These are phyloP conservation scores for Aspergillus novofumigatus DNA, from an alignment of 2,329 filamentous ascomycete species.

Conservation along the genomic window DNA sequence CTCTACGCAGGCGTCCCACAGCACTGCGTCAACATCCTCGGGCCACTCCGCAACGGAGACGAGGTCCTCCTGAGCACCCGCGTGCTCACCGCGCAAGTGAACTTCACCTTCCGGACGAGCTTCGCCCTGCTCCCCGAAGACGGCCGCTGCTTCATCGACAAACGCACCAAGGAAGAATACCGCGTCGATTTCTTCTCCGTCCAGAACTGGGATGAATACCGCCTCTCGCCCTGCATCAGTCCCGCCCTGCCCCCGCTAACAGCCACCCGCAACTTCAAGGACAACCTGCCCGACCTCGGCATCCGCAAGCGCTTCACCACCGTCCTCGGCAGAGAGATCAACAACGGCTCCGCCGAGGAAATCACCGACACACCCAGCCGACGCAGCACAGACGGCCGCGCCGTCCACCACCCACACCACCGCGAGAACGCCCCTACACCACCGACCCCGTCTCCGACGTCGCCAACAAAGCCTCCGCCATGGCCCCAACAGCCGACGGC, in stretches of 20 bases:
- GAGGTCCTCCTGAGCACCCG: constrained; percentile 85
- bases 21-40: constrained; percentile 85
- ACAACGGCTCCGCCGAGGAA: constrained; percentile 10
- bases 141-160: constrained; percentile 83
- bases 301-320: constrained; percentile 37
- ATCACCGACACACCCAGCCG: constrained; percentile 2
- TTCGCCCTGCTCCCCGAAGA: constrained; percentile 82
- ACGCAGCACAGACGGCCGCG: constrained; percentile 1
- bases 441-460: constrained; percentile 4
- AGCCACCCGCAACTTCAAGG: constrained; percentile 31
- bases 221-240: constrained; percentile 72
- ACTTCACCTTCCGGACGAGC: constrained; percentile 84
- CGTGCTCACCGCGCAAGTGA: constrained; percentile 86
- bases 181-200: constrained; percentile 78
- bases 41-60: constrained; percentile 86
- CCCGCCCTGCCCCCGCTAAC: constrained; percentile 58
- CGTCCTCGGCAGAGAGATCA: constrained; percentile 19
- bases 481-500: constrained; percentile 29
- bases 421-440: neutral
- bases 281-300: constrained; percentile 32
- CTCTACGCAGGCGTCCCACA: constrained; percentile 82
- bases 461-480: constrained; percentile 13
- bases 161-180: constrained; percentile 72
- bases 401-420: neutral
- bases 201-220: constrained; percentile 73